These are phyloP conservation scores for Xylariaceae sp. DNA, from an alignment of 2,329 filamentous ascomycete species.

Conservation along the genomic window DNA sequence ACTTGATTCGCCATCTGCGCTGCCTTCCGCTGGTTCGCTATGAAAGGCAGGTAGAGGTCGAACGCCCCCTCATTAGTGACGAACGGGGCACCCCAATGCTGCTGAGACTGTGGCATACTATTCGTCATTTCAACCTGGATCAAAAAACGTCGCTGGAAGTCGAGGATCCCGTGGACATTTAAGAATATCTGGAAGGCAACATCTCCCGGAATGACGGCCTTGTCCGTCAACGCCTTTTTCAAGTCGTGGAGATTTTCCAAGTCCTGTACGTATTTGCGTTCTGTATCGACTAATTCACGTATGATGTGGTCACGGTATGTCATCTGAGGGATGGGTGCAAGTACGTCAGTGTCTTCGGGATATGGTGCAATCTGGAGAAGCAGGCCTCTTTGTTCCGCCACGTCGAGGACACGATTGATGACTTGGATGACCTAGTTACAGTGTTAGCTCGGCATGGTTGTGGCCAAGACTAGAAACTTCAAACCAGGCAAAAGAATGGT, in stretches of 20 bases:
- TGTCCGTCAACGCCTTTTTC: conserved; percentile 86
- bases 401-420: conserved; percentile 87
- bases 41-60: conserved; percentile 93
- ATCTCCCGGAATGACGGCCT: conserved; percentile 83
- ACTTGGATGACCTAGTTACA: conserved; percentile 74
- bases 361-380: conserved; percentile 62
- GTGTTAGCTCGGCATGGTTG: conserved; percentile 10
- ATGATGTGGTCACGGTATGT: conserved; percentile 82
- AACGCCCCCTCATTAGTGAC: conserved; percentile 82
- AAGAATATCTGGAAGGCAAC: conserved; percentile 92
- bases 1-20: conserved; percentile 79
- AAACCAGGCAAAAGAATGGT: background rate
- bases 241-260: conserved; percentile 89
- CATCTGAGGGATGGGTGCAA: conserved; percentile 63
- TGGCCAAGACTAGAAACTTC: background rate
- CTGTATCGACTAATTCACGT: conserved; percentile 87
- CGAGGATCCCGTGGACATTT: conserved; percentile 90
- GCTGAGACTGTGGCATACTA: conserved; percentile 68
- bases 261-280: conserved; percentile 97
- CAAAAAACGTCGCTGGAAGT: conserved; percentile 91
- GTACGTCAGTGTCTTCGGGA: conserved; percentile 50
- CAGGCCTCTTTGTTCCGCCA: conserved; percentile 74
- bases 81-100: conserved; percentile 96
- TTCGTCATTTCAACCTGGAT: conserved; percentile 97
- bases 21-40: conserved; percentile 91